phyloP scores from a whole-genome alignment of 192 early-diverging fungal genomes.

The Physocladia obscura region DNA sequence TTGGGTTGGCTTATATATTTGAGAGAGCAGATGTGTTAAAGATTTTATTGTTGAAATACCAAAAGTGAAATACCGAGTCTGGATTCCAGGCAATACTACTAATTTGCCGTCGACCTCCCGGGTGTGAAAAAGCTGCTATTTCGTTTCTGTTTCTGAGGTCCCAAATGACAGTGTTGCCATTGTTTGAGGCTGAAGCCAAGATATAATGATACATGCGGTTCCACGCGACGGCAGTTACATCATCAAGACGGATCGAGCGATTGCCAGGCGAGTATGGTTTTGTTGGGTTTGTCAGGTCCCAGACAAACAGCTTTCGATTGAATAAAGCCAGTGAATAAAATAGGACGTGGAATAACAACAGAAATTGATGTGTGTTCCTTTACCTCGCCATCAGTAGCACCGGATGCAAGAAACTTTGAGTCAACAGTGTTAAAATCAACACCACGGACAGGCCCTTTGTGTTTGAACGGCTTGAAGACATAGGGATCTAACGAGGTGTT shows the following conservation, averaged over 20 bases:
- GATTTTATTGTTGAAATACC: neutral
- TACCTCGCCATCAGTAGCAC: conserved; percentile 90
- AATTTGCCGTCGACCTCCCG: conserved; percentile 71
- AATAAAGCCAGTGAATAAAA: neutral
- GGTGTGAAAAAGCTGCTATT: conserved; percentile 71
- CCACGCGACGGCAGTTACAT: conserved; percentile 87
- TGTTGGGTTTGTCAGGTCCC: conserved; percentile 87
- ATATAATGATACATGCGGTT: conserved; percentile 92
- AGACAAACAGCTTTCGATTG: conserved; percentile 75
- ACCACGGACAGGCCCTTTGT: conserved; percentile 86
- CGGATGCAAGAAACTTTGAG: conserved; percentile 82
- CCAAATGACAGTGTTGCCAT: conserved; percentile 94
- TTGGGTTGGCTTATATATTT: conserved; percentile 81
- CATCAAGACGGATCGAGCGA: conserved; percentile 81
- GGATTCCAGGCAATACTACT: conserved; percentile 91
- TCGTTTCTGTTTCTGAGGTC: conserved; percentile 87
- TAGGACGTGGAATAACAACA: neutral
- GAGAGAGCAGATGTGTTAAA: too few species aligned
- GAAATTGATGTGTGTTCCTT: neutral
- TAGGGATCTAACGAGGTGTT: conserved; percentile 51
- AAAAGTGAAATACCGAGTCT: conserved; percentile 46
- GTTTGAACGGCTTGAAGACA: conserved; percentile 68
- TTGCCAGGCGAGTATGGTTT: conserved; percentile 85
- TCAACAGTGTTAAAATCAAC: conserved; percentile 91
- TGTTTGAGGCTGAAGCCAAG: conserved; percentile 85